Conservation (phyloP, 164 flowering plant genomes). For the Santalum album region DNA sequence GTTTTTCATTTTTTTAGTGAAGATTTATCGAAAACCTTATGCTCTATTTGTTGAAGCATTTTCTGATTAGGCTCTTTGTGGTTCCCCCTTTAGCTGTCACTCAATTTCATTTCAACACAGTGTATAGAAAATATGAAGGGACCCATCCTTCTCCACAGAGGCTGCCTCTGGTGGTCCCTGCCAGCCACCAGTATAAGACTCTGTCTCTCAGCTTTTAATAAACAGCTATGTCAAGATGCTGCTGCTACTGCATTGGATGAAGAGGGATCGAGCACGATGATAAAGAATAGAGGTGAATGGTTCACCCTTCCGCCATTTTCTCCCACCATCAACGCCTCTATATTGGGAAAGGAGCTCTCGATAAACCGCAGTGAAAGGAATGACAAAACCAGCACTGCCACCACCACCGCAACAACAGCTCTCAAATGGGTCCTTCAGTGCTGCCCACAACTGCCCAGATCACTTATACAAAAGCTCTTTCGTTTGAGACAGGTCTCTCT, state of each 20-base stretch:
- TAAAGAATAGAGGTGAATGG: constrained; percentile 38
- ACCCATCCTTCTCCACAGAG: constrained; percentile 11
- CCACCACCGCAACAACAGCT: constrained; percentile 39
- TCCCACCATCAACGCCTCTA: constrained; percentile 24
- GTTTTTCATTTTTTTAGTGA: too few relatives aligned
- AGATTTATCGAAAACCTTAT: too few relatives aligned
- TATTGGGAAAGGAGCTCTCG: constrained; percentile 31
- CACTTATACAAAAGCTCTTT: constrained; percentile 84
- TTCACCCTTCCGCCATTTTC: constrained; percentile 52
- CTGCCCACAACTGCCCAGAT: constrained; percentile 77
- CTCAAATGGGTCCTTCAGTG: constrained; percentile 77
- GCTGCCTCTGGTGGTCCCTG: constrained; percentile 12
- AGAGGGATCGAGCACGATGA: background rate
- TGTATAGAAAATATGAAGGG: constrained; percentile 11
- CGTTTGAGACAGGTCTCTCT: constrained; percentile 77
- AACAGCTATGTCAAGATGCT: constrained; percentile 1
- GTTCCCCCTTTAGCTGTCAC: too few relatives aligned
- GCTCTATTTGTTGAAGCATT: too few relatives aligned
- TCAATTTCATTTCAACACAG: too few relatives aligned
- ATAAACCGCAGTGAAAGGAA: background rate
- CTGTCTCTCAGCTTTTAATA: background rate
- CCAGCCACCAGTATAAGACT: background rate
- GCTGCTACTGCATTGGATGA: background rate
- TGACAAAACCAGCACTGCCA: background rate
- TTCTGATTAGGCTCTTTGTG: too few relatives aligned